Evolutionary conservation across 805 yeast genomes (phyloP), one percentile per base, ranked within the genome.

Genomic region (Dipodascus albidus): DNA sequence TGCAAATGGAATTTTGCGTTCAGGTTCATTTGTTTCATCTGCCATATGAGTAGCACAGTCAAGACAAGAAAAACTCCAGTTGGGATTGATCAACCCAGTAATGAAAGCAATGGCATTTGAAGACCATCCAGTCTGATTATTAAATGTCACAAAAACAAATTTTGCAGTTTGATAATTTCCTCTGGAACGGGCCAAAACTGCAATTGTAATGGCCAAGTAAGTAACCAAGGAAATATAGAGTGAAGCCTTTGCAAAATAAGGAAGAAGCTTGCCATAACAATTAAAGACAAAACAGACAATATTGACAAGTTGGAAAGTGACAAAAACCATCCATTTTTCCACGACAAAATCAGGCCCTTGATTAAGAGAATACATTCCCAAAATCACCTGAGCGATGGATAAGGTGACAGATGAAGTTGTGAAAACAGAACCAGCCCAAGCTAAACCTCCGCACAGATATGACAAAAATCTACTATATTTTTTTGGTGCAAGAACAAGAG

Each of bases 21-120:
- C 77, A 3, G 88, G 86, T 23, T 75, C 70, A 38, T 74, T 68
- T 35, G 75, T 74, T 62, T 83, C 88, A 62, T 83, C 89, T 20
- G 84, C 81, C 76, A 83, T 73, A 60, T 83, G 88, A 2, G 87
- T 80, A 1, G 87, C 86, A 54, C 81, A 78, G 62, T 83, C 89
- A 51, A 81, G 72, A 58, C 87, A 82, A 23, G 81, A 74, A 68
- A 81, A 82, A 9, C 83, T 77, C 85, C 85, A 83, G 53, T 80
- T 77, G 3, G 87, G 85, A 62, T 82, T 82, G 58, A 82, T 76
- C 50, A 82, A 66, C 17, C 88, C 87, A n/a, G 81, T 79, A 54
- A 82, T 74, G 62, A 82, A 80, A 0, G 85, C 83, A 64, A 81
- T 74, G 23, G 78, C 86, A 1, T 77, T 58, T 1, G 77, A 70